Evolutionary conservation across 192 early-diverging fungal species (phyloP), one percentile per base, ranked within the genome.

Genomic region (Mortierella antarctica): DNA sequence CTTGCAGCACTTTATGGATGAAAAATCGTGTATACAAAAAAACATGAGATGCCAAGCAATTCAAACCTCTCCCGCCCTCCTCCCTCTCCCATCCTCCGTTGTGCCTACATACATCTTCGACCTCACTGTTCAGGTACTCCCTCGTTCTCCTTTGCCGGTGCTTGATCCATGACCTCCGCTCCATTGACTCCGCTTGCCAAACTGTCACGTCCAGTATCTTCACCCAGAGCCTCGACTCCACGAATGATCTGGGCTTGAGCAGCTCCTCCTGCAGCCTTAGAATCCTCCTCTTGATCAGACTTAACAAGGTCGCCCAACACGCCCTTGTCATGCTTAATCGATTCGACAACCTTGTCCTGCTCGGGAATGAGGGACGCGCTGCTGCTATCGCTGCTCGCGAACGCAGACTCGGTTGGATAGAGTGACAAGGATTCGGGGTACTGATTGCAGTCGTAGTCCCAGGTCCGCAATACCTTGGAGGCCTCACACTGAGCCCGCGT

Each of bases 391-490:
- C 18, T 7, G n/a, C 17, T 31, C 6, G 64, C 9, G 12, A 21
- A 20, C 0, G 54, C 61, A 6, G 58, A 47, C 12, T 71, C 49
- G 31, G 57, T 6, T 1, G 47, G 50, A 42, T 77, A 85, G 47
- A 31, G 31, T 31, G 31, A 31, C 31, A 31, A 75, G 0, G 23
- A 21, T 7, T 63, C 63, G 18, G 68, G 67, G 42, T 59, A 65
- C 42, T 73, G 73, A 15, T 87, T 86, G 83, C 95, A 96, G 75
- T 92, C 90, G 66, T 89, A 96, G 82, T 95, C 94, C 96, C 96
- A 99, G 0, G 88, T 86, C 6, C 71, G 85, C 53, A 93, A 71
- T 92, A 92, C 90, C 84, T 96, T 98, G 65, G 93, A 83, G 10
- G 86, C 82, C 70, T 92, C 72, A 82, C 97, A 99, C 13, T 88